Evolutionary conservation across 148 eudicot species (phyloP), one percentile per base, ranked within the genome.

Genomic region (Rhododendron simsii): DNA sequence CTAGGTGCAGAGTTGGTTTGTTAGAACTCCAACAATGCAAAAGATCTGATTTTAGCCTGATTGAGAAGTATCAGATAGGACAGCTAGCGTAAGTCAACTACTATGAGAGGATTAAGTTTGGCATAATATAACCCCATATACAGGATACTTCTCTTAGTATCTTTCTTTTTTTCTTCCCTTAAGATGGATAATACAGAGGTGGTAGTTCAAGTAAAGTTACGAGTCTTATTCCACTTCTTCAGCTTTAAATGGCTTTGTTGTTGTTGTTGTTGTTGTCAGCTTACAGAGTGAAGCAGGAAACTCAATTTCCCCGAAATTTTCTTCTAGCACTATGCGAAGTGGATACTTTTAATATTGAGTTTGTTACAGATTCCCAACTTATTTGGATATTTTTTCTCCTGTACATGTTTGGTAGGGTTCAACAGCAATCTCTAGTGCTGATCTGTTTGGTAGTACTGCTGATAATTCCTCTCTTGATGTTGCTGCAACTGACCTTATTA

Each of bases 361-460:
- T 83, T 45, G 59, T 7, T 30, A 1, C 55, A 45, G 21, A 20
- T 59, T 23, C 21, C 26, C 23, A 65, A 82, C 53, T 83, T 28
- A 44, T 76, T 26, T n/a, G 28, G 57, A 63, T 83, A 18, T 83
- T 41, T 44, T 45, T 44, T 63, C 78, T 83, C 50, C 18, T 76
- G 6, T 76, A 37, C 48, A 28, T 77, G 16, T 86, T 41, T 90
- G 69, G 20, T 85, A 96, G 99, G 95, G 99, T 76, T 96, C 99
- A 84, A 88, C 88, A 74, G 88, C 99, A 57, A 96, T 96, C 86
- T 96, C 99, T 69, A 96, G 99, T 88, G 99, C 99, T 50, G 99
- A 96, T 89, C 95, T 96, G 8, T 96, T 96, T 87, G 98, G 98
- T 80, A 86, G 92, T 20, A 87, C 82, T 87, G 44, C 87, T 20